Conservation (phyloP, 2,329 filamentous ascomycete species). For the Hypoxylon sp. region DNA sequence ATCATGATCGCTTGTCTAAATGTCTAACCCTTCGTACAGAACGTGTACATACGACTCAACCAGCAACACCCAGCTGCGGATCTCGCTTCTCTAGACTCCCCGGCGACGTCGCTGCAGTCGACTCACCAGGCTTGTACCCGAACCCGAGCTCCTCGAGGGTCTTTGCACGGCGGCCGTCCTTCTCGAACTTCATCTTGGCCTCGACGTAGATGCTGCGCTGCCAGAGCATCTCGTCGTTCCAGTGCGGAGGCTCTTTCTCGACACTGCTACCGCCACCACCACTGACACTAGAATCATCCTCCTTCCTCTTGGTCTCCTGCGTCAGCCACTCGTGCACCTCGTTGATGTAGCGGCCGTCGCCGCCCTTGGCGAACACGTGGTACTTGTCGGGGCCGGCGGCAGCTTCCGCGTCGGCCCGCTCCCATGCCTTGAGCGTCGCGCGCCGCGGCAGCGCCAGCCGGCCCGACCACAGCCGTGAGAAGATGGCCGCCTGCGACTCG, state of each 20-base stretch:
- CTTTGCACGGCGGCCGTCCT: slow-evolving; percentile 68
- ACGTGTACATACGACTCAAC: too few relatives aligned
- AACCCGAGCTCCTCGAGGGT: slow-evolving; percentile 78
- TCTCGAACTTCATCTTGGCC: slow-evolving; percentile 76
- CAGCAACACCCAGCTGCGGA: slow-evolving; percentile 23
- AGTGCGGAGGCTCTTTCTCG: slow-evolving; percentile 74
- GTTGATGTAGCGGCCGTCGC: slow-evolving; percentile 76
- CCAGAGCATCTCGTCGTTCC: slow-evolving; percentile 77
- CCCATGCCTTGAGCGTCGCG: slow-evolving; percentile 75
- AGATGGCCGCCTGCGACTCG: slow-evolving; percentile 79
- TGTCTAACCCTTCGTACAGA: too few relatives aligned
- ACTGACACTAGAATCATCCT: too few relatives aligned
- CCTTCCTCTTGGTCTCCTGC: slow-evolving; percentile 44
- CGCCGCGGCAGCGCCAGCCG: slow-evolving; percentile 68
- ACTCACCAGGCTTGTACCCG: slow-evolving; percentile 53
- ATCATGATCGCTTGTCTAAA: too few relatives aligned
- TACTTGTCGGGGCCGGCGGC: slow-evolving; percentile 54
- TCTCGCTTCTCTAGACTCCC: slow-evolving; percentile 16
- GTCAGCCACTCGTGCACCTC: slow-evolving; percentile 68
- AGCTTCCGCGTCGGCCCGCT: slow-evolving; percentile 62
- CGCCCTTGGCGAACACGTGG: slow-evolving; percentile 60
- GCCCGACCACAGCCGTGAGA: slow-evolving; percentile 80
- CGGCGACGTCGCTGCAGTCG: not conserved
- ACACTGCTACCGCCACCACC: slow-evolving; percentile 41
- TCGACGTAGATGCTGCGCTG: slow-evolving; percentile 71